phyloP scores from a whole-genome alignment of 2,329 filamentous ascomycete genomes.

The Alternaria arborescens region DNA sequence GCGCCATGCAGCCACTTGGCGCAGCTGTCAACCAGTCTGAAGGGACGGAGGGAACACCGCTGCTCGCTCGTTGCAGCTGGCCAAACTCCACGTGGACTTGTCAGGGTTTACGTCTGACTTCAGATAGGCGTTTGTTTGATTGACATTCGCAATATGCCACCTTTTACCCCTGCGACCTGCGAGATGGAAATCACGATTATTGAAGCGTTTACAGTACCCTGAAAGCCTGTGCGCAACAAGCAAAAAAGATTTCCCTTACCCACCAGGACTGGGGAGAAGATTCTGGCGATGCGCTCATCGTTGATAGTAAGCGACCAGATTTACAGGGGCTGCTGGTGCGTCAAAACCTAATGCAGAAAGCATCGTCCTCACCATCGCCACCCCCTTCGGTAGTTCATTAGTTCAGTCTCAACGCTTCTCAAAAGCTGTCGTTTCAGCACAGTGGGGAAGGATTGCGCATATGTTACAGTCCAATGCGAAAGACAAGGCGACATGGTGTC shows the following conservation, averaged over 20 bases:
- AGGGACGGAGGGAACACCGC: conserved; percentile 21
- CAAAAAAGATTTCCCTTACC: conserved; percentile 9
- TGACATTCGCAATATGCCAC: conserved; percentile 37
- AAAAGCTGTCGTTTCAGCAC: conserved; percentile 29
- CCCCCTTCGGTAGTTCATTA: conserved; percentile 24
- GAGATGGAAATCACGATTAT: conserved; percentile 17
- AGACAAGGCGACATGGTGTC: not conserved
- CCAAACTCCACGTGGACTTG: conserved; percentile 40
- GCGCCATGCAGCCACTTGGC: conserved; percentile 22
- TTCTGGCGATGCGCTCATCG: conserved; percentile 18
- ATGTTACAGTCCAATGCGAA: conserved; percentile 29
- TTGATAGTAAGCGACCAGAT: conserved; percentile 25
- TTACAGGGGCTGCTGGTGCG: conserved; percentile 30
- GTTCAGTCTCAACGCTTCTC: conserved; percentile 18
- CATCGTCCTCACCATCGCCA: conserved; percentile 26
- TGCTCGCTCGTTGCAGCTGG: conserved; percentile 26
- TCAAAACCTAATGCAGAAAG: conserved; percentile 30
- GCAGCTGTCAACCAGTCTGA: conserved; percentile 26
- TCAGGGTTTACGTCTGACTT: conserved; percentile 36
- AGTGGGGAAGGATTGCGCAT: conserved; percentile 25
- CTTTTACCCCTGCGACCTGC: conserved; percentile 29
- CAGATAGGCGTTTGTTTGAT: conserved; percentile 32
- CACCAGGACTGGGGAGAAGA: not conserved
- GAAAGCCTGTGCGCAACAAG: conserved; percentile 5
- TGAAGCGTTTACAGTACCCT: not conserved